phyloP scores from a whole-genome alignment of 2,329 filamentous ascomycete genomes.

The Fusarium secorum region DNA sequence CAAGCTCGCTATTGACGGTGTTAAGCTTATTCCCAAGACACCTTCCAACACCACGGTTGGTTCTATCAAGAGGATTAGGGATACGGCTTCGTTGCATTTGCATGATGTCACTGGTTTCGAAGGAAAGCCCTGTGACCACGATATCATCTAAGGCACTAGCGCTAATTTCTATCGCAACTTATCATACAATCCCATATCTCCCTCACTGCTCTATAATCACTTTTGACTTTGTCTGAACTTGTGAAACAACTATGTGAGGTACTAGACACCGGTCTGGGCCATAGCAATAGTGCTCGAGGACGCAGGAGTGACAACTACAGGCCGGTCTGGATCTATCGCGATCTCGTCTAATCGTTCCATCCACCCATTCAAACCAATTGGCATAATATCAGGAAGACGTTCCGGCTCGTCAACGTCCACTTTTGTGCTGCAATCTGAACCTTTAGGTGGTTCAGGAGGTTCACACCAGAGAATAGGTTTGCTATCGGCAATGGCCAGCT shows the following conservation, averaged over 20 bases:
- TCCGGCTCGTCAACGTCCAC: background rate
- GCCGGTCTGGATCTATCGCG: background rate
- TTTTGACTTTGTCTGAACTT: background rate
- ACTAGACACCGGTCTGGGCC: rapidly evolving
- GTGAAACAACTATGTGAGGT: rapidly evolving
- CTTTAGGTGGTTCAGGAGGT: background rate
- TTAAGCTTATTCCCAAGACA: slow-evolving; percentile 37
- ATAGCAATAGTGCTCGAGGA: rapidly evolving
- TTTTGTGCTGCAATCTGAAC: background rate
- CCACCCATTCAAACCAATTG: background rate
- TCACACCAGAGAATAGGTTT: rapidly evolving
- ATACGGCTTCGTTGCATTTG: slow-evolving; percentile 31
- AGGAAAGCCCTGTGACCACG: slow-evolving; percentile 39
- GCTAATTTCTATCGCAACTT: rapidly evolving
- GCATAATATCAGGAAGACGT: rapidly evolving
- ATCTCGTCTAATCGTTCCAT: background rate
- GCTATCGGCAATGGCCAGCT: rapidly evolving
- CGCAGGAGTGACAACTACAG: rapidly evolving
- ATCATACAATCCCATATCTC: background rate
- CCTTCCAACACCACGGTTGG: slow-evolving; percentile 28
- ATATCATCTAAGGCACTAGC: slow-evolving; percentile 21
- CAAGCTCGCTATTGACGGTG: slow-evolving; percentile 36
- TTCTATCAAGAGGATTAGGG: slow-evolving; percentile 25
- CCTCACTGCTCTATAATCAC: rapidly evolving
- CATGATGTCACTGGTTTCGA: slow-evolving; percentile 16